Conservation (phyloP, 768 basidiomycete species). For the Rhodocollybia butyracea region DNA sequence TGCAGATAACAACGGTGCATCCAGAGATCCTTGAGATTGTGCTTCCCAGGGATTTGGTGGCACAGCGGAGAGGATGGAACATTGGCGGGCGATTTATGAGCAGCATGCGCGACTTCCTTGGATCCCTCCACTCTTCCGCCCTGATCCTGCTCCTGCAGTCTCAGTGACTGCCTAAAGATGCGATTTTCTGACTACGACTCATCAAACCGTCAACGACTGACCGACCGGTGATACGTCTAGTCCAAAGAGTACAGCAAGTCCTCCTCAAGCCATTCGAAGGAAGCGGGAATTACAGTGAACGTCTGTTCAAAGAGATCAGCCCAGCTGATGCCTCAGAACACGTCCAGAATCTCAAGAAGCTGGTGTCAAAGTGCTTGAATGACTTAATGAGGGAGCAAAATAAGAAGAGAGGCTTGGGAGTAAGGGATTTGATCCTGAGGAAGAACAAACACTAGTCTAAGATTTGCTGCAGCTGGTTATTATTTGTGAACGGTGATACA, state of each 20-base stretch:
- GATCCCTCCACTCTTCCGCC: conserved; percentile 18
- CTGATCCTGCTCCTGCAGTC: conserved; percentile 31
- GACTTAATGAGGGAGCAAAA: no score
- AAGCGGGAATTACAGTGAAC: no score
- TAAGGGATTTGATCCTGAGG: no score
- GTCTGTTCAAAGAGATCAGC: no score
- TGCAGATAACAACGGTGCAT: neutral
- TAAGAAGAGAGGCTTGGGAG: no score
- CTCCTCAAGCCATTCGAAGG: conserved; percentile 66
- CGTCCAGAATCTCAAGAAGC: no score
- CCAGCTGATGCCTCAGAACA: no score
- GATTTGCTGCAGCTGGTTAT: no score
- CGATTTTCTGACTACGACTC: conserved; percentile 61
- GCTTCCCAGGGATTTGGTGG: neutral
- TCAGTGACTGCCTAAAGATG: conserved; percentile 67
- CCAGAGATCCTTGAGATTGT: conserved; percentile 13
- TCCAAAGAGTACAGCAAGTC: conserved; percentile 35
- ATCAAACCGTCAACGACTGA: conserved; percentile 45
- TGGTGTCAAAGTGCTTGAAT: no score
- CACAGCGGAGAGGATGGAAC: neutral
- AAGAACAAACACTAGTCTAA: no score
- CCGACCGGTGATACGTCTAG: conserved; percentile 43
- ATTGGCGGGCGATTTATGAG: neutral
- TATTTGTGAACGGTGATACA: no score
- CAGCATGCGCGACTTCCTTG: conserved; percentile 2